A percentile compares a stretch with the other conserved stretches of the same genome.
These are phyloP conservation scores for Ambrosiella beaveri DNA, from an alignment of 2,329 filamentous ascomycete species.

Conservation along the genomic window DNA sequence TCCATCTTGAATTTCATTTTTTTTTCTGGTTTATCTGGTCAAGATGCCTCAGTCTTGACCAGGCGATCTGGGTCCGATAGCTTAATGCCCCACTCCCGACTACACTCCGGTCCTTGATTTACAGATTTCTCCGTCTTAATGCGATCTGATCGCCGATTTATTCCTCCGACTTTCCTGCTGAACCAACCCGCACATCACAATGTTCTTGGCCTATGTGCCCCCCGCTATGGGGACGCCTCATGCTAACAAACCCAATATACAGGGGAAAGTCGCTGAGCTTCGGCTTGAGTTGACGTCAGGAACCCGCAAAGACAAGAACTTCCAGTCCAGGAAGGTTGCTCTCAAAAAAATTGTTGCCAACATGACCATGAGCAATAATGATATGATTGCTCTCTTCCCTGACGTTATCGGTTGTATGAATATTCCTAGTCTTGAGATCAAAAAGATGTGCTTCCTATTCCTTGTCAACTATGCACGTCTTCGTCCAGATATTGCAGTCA, in stretches of 20 bases:
- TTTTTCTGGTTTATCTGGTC: no score
- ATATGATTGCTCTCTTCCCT: constrained; percentile 94
- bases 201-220: constrained; percentile 38
- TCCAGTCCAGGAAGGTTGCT: constrained; percentile 86
- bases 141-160: no score
- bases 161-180: not conserved
- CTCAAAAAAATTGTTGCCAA: constrained; percentile 99
- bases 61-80: no score
- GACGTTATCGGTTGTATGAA: constrained; percentile 94
- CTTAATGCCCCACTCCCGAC: no score
- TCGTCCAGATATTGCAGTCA: constrained; percentile 84
- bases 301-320: constrained; percentile 97
- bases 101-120: no score
- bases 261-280: constrained; percentile 98
- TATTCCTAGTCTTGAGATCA: constrained; percentile 87
- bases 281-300: constrained; percentile 73
- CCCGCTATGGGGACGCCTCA: constrained; percentile 18
- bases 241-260: constrained; percentile 29
- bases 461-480: constrained; percentile 91
- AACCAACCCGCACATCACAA: constrained; percentile 16
- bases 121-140: no score
- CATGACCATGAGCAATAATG: constrained; percentile 99
- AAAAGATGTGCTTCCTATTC: constrained; percentile 99
- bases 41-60: no score
- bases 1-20: no score